Conservation (phyloP, 768 basidiomycete species). For the Boletus bicolor region DNA sequence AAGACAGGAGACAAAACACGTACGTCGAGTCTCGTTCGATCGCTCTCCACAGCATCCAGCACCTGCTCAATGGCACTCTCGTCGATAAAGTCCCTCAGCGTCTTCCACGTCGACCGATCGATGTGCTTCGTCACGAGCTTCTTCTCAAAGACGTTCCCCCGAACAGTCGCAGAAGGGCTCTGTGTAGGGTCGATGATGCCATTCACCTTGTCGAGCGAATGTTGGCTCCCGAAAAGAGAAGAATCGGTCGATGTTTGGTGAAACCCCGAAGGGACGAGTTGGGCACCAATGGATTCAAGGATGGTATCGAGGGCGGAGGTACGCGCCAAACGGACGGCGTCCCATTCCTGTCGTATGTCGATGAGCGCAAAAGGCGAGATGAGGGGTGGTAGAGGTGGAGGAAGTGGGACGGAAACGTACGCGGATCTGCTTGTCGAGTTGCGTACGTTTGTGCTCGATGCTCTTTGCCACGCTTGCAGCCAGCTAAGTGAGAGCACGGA, state of each 20-base stretch:
- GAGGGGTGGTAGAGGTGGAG: neutral
- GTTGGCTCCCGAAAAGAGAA: conserved; percentile 79
- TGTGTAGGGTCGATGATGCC: conserved; percentile 38
- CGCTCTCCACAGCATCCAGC: conserved; percentile 68
- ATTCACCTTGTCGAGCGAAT: conserved; percentile 43
- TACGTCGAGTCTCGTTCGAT: conserved; percentile 66
- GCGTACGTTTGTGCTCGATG: conserved; percentile 67
- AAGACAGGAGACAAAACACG: conserved; percentile 22
- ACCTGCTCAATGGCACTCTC: conserved; percentile 78
- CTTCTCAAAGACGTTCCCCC: conserved; percentile 20
- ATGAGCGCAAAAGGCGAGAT: neutral
- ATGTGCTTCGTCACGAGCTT: conserved; percentile 19
- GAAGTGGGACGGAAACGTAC: conserved; percentile 35
- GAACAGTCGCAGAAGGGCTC: conserved; percentile 32
- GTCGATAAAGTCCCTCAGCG: conserved; percentile 80
- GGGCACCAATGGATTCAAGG: conserved; percentile 68
- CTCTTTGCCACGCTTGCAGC: conserved; percentile 70
- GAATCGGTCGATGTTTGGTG: conserved; percentile 63
- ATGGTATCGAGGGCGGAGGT: conserved; percentile 62
- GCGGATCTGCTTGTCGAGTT: conserved; percentile 58
- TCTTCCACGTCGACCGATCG: conserved; percentile 72
- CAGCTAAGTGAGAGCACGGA: conserved; percentile 43
- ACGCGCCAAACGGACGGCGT: conserved; percentile 55
- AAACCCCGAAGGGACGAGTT: conserved; percentile 76
- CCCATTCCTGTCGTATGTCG: conserved; percentile 58